A percentile compares a stretch with the other conserved stretches of the same genome.
phyloP scores from a whole-genome alignment of 495 filamentous ascomycete genomes.

The Aspergillus ellipticus region DNA sequence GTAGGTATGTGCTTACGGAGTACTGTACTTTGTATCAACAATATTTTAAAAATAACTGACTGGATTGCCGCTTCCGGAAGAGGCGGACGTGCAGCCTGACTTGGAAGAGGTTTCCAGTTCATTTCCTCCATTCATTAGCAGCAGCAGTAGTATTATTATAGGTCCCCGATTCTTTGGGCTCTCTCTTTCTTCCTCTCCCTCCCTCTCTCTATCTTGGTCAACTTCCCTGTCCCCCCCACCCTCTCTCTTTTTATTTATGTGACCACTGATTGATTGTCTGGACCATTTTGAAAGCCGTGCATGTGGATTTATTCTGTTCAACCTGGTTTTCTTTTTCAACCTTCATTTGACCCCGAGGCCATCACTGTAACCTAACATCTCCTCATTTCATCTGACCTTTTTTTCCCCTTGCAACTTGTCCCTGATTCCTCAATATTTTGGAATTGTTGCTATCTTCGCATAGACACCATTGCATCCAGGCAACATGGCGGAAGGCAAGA shows the following conservation, averaged over 20 bases:
- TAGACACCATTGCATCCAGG: not conserved
- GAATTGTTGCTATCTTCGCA: not conserved
- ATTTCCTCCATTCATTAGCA: not conserved
- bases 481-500: constrained; percentile 76
- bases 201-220: not conserved
- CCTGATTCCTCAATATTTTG: not conserved
- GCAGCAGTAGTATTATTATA: not conserved
- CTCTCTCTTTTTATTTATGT: constrained; percentile 1
- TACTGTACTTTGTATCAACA: too few relatives aligned
- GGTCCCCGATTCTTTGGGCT: too few relatives aligned
- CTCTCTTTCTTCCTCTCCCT: not conserved
- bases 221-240: not conserved
- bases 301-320: not conserved
- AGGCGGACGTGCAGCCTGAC: not conserved
- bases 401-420: not conserved
- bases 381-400: not conserved
- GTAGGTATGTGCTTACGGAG: too few relatives aligned
- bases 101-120: not conserved
- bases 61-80: constrained; percentile 6
- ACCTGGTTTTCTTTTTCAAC: not conserved
- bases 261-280: not conserved
- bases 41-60: not conserved
- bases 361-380: not conserved
- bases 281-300: not conserved
- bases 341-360: not conserved